Conservation (phyloP, 345 rosid genomes). For the Salix suchowensis region DNA sequence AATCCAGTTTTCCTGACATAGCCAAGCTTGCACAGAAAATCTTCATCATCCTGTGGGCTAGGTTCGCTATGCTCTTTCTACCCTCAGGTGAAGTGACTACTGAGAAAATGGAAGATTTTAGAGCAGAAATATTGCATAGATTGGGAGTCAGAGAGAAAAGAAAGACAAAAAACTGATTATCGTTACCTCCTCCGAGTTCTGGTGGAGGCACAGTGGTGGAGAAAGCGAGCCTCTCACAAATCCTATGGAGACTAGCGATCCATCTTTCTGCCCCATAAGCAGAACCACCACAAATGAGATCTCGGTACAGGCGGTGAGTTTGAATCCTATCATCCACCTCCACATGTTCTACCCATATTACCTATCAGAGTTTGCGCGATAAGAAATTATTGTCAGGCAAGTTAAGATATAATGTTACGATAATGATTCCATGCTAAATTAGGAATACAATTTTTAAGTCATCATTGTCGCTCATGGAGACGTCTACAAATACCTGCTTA, state of each 20-base stretch:
- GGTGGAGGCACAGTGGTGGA: conserved; percentile 7
- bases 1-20: conserved; percentile 51
- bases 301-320: conserved; percentile 50
- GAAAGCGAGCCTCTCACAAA: conserved; percentile 54
- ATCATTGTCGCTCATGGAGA: neutral
- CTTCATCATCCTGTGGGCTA: conserved; percentile 65
- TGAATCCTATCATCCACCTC: conserved; percentile 54
- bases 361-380: conserved; percentile 25
- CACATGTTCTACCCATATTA: conserved; percentile 79
- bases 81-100: conserved; percentile 29
- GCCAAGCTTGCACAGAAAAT: conserved; percentile 41
- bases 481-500: neutral
- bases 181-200: conserved; percentile 38
- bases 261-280: conserved; percentile 71
- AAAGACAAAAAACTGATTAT: neutral
- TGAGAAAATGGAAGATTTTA: conserved; percentile 2
- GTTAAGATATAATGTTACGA: neutral
- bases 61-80: conserved; percentile 44
- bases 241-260: conserved; percentile 48
- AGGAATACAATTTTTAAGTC: neutral
- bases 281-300: conserved; percentile 27
- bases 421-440: neutral
- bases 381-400: neutral
- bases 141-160: neutral
- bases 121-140: neutral